Percentiles rank a stretch among this genome's conserved stretches.
Evolutionary conservation across 1,139 yeast species (phyloP).

Genomic region (Ogataea hybrid): DNA sequence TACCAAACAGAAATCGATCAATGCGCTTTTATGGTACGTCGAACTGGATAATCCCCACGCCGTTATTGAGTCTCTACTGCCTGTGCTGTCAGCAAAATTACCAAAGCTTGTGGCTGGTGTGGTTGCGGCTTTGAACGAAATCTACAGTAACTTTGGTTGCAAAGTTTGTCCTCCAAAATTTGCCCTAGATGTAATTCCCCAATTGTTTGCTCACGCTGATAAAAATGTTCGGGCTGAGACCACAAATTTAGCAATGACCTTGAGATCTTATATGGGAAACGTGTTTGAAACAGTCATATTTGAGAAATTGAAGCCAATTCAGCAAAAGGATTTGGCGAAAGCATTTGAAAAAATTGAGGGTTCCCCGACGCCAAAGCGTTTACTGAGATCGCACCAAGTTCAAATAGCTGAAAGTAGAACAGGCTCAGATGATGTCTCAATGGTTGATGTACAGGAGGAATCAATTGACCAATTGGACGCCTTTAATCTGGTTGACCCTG

Average conservation of each 20-base stretch:
- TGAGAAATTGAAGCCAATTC: constrained; percentile 82
- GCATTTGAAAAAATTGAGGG: constrained; percentile 57
- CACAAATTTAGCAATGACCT: constrained; percentile 61
- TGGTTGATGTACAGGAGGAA: constrained; percentile 22
- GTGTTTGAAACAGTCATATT: constrained; percentile 59
- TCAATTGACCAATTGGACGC: constrained; percentile 41
- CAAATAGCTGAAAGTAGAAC: constrained; percentile 22
- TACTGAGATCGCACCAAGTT: constrained; percentile 39
- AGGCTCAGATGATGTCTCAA: constrained; percentile 26
- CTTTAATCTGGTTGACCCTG: constrained; percentile 52
- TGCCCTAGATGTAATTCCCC: constrained; percentile 58
- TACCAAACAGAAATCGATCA: constrained; percentile 65
- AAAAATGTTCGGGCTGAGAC: constrained; percentile 83
- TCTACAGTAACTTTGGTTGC: constrained; percentile 72
- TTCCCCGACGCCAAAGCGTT: constrained; percentile 53
- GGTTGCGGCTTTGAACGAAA: constrained; percentile 51
- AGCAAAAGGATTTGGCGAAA: constrained; percentile 78
- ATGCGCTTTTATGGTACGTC: constrained; percentile 58
- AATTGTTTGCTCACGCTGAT: constrained; percentile 84
- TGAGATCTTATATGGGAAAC: constrained; percentile 77
- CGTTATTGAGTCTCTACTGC: constrained; percentile 65
- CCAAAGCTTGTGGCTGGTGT: constrained; percentile 83
- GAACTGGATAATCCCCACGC: constrained; percentile 68
- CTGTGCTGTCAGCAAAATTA: constrained; percentile 57
- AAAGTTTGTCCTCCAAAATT: constrained; percentile 59